Evolutionary conservation across 1,284 basidiomycete genomes (phyloP).

Genomic region (Vanrija pseudolonga): DNA sequence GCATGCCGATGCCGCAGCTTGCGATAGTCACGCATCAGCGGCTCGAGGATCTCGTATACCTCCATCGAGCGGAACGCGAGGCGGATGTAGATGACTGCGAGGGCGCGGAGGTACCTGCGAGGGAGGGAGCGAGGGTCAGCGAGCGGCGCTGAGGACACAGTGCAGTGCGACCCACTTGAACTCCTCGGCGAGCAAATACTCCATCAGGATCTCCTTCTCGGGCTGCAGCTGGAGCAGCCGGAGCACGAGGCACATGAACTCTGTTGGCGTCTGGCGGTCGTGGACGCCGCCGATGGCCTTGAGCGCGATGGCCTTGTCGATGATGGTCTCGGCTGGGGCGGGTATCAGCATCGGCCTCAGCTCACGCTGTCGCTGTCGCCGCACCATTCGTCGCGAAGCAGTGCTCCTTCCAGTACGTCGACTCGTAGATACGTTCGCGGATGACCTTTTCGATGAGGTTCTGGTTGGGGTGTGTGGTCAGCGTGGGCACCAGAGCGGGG

Average conservation of each 20-base stretch:
- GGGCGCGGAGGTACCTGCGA: conserved; percentile 79
- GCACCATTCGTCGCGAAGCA: conserved; percentile 86
- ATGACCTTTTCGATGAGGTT: conserved; percentile 96
- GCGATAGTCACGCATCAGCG: conserved; percentile 85
- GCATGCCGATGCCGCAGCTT: conserved; percentile 79
- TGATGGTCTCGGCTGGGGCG: conserved; percentile 75
- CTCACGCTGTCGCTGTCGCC: conserved; percentile 16
- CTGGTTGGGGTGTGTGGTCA: conserved; percentile 52
- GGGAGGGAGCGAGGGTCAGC: neutral
- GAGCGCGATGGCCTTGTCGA: conserved; percentile 84
- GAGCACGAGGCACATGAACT: conserved; percentile 84
- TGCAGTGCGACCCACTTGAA: conserved; percentile 95
- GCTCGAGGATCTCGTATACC: conserved; percentile 89
- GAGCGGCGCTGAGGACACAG: too few species aligned
- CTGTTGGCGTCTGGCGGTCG: conserved; percentile 80
- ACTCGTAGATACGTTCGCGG: conserved; percentile 92
- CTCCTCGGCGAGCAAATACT: conserved; percentile 91
- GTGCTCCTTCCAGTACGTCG: conserved; percentile 93
- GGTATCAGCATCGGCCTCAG: too few species aligned
- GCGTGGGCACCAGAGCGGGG: neutral
- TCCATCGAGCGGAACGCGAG: conserved; percentile 88
- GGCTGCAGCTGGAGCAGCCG: conserved; percentile 97
- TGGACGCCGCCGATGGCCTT: conserved; percentile 87
- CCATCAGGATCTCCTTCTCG: conserved; percentile 90
- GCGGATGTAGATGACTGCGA: conserved; percentile 91